Conservation (phyloP, 2,329 filamentous ascomycete species). For the Hypoxylon sp. region DNA sequence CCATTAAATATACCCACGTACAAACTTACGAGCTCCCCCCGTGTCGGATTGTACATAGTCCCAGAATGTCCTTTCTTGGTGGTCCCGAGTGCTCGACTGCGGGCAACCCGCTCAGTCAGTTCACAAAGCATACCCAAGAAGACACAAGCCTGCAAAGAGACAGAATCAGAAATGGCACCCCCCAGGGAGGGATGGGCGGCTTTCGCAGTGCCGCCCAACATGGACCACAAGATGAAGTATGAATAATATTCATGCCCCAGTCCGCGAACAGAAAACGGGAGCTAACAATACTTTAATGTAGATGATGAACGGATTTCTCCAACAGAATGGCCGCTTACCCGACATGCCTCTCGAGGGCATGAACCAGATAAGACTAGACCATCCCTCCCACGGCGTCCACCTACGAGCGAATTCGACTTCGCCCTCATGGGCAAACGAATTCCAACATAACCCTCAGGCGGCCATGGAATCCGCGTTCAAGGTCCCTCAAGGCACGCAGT, state of each 20-base stretch:
- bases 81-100: constrained; percentile 93
- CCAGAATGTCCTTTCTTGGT: constrained; percentile 91
- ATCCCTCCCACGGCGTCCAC: constrained; percentile 65
- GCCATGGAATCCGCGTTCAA: constrained; percentile 81
- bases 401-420: constrained; percentile 69
- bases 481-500: constrained; percentile 71
- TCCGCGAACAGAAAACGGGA: not conserved
- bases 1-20: constrained; percentile 11
- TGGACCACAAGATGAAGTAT: constrained; percentile 80
- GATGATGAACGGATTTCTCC: constrained; percentile 96
- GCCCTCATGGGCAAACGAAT: constrained; percentile 69
- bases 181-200: constrained; percentile 78
- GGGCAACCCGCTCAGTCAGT: constrained; percentile 95
- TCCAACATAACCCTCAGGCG: constrained; percentile 66
- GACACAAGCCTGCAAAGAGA: constrained; percentile 96
- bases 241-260: constrained; percentile 25
- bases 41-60: constrained; percentile 3
- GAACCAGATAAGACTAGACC: constrained; percentile 61
- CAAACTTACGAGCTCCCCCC: not conserved
- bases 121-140: constrained; percentile 96
- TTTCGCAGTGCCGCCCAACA: constrained; percentile 81
- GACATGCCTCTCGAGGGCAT: constrained; percentile 66
- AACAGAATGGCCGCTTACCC: constrained; percentile 76
- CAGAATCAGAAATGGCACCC: constrained; percentile 82
- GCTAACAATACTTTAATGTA: constrained; percentile 58